Conservation (phyloP, 164 flowering plant genomes). For the Umbilicus rupestris region DNA sequence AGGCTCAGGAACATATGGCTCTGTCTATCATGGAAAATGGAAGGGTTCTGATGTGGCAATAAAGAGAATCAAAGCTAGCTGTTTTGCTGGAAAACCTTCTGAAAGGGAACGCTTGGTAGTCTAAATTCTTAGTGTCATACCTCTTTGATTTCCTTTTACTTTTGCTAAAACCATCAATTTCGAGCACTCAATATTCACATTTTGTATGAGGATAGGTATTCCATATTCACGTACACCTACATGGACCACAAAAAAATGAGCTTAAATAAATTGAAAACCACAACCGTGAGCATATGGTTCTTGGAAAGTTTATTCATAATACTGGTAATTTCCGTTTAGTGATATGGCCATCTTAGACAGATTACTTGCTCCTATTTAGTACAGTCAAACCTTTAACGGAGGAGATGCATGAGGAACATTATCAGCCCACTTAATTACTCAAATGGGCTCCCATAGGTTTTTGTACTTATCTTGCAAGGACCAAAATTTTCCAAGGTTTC, state of each 20-base stretch:
- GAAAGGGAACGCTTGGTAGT: constrained; percentile 94
- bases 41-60: constrained; percentile 98
- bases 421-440: neutral
- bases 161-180: neutral
- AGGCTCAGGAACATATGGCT: constrained; percentile 95
- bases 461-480: neutral
- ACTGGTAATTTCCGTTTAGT: neutral
- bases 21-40: constrained; percentile 98
- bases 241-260: neutral
- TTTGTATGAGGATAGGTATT: neutral
- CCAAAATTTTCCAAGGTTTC: neutral
- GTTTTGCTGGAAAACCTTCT: constrained; percentile 95
- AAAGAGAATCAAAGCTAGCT: constrained; percentile 95
- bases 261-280: neutral
- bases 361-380: neutral
- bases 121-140: neutral
- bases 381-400: neutral
- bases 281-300: neutral
- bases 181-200: neutral
- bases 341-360: neutral
- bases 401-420: neutral
- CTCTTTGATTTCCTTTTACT: neutral
- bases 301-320: neutral
- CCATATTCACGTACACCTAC: neutral
- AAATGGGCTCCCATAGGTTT: neutral